Evolutionary conservation across 148 eudicot species (phyloP).

Genomic region (Cornus kousa): DNA sequence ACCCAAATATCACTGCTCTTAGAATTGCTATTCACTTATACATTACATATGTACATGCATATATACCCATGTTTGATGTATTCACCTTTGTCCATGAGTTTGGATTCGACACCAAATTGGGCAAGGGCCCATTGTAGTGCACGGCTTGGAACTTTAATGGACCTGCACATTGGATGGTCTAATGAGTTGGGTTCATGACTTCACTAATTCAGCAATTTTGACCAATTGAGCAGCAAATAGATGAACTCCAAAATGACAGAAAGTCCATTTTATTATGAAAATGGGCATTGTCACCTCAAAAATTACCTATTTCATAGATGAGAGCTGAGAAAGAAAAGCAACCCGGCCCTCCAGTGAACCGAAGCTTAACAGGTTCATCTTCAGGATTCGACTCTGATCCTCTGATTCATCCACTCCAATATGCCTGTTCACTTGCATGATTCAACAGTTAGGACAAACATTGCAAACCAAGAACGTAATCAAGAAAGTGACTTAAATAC

Average conservation of each 20-base stretch:
- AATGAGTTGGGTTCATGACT: neutral
- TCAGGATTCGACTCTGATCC: conserved; percentile 42
- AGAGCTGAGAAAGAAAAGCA: conserved; percentile 38
- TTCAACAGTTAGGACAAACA: too few relatives aligned
- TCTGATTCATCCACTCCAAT: conserved; percentile 38
- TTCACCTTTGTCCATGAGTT: conserved; percentile 61
- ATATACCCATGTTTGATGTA: too few relatives aligned
- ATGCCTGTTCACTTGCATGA: too few relatives aligned
- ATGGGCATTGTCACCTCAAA: too few relatives aligned
- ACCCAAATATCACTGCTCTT: too few relatives aligned
- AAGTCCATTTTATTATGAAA: too few relatives aligned
- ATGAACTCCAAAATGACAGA: too few relatives aligned
- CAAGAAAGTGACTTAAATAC: too few relatives aligned
- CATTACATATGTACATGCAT: too few relatives aligned
- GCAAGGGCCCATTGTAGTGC: conserved; percentile 28
- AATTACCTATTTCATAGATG: conserved; percentile 36
- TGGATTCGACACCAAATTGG: conserved; percentile 33
- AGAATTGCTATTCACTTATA: too few relatives aligned
- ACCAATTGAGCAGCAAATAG: too few relatives aligned
- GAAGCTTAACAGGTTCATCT: conserved; percentile 38
- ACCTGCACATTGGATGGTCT: conserved; percentile 24
- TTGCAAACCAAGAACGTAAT: too few relatives aligned
- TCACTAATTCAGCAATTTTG: neutral
- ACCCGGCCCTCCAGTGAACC: conserved; percentile 57
- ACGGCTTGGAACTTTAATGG: conserved; percentile 37